Evolutionary conservation across 139 green algal species (phyloP), one percentile per base, ranked within the genome.

Genomic region (Dunaliella sp.): DNA sequence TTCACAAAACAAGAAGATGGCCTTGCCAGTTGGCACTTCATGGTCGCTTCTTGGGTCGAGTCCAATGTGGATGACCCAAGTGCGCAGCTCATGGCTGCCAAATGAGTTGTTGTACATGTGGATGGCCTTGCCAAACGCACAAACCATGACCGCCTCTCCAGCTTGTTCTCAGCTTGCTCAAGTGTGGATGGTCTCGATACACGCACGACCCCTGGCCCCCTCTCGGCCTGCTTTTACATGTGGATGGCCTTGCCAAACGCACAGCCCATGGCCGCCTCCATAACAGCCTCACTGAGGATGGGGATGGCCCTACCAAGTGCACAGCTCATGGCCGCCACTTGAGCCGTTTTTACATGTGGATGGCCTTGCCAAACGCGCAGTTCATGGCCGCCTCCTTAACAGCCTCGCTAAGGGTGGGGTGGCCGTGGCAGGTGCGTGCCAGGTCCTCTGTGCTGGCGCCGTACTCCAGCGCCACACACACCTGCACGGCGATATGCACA

Each of bases 151-250:
- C 1, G 97, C 97, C 90, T 99, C 97, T 93, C 99, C 99, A 79
- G 99, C 91, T 0, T 97, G 97, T 91, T 99, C 97, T 36, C 84
- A 94, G 38, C n/a, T n/a, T n/a, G n/a, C n/a, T n/a, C 99, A 87
- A 0, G 98, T 99, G 12, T 97, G 98, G 92, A n/a, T 99, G 98
- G 80, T 95, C 98, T 86, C 99, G 97, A 91, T 97, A 99, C 1
- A 95, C 96, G 77, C 7, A 65, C 16, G 16, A 16, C 48, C 16
- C 7, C 48, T 7, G 48, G 16, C 7, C 48, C 7, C 16, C 7
- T 65, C 48, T 26, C 16, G 48, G 7, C 48, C 16, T 65, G 16
- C 16, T n/a, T n/a, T n/a, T 93, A 99, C 73, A 94, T 95, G 90
- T 99, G 97, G 86, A 99, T 99, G 48, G 97, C 85, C 91, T 98